These are phyloP conservation scores for Verticillium longisporum DNA, from an alignment of 2,329 filamentous ascomycete species.

Conservation along the genomic window DNA sequence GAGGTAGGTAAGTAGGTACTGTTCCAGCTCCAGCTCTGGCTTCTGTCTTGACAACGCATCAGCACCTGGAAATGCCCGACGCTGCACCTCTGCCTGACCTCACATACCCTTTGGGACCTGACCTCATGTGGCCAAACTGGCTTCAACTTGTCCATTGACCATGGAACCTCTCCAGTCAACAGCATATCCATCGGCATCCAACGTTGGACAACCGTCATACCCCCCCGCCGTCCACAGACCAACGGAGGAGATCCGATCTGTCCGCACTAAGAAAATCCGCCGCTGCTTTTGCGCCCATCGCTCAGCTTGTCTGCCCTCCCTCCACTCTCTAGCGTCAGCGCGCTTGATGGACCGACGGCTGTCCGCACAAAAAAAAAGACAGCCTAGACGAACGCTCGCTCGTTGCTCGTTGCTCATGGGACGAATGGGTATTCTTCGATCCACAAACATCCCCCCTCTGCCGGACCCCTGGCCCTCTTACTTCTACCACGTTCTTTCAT, in stretches of 20 bases:
- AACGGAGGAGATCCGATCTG: neutral
- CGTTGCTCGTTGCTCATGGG: neutral
- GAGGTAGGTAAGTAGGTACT: too few relatives aligned
- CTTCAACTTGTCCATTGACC: neutral
- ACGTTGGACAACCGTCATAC: neutral
- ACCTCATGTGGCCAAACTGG: neutral
- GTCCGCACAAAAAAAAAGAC: neutral
- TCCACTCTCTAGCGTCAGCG: neutral
- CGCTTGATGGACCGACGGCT: conserved; percentile 1
- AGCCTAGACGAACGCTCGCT: neutral
- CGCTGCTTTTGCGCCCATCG: conserved; percentile 22
- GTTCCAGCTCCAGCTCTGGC: neutral
- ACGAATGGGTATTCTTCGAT: neutral
- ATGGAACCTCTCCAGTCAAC: neutral
- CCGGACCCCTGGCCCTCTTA: neutral
- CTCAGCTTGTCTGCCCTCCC: neutral
- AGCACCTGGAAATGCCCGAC: conserved; percentile 33
- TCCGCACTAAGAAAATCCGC: conserved; percentile 19
- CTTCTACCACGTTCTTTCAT: neutral
- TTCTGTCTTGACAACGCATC: conserved; percentile 43
- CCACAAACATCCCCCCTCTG: neutral
- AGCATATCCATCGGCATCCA: neutral
- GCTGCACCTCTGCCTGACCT: conserved; percentile 41
- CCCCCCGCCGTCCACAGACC: neutral
- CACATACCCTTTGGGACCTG: conserved; percentile 10